Evolutionary conservation across 2,329 filamentous ascomycete genomes (phyloP).

Genomic region (Malbranchea cinnamomea): DNA sequence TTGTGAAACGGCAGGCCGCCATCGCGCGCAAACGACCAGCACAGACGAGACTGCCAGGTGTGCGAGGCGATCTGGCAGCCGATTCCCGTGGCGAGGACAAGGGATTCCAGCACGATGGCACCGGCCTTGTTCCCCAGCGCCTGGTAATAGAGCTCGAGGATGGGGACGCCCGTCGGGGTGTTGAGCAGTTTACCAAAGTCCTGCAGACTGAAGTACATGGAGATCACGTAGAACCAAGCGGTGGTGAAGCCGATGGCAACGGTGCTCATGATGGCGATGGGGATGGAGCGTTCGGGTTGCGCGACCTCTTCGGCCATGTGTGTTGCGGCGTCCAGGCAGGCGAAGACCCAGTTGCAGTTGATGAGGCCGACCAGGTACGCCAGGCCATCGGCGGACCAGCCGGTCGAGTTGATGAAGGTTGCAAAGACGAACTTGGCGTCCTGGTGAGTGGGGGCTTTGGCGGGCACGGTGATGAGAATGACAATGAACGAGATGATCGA

Average conservation of each 20-base stretch:
- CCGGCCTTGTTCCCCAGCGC: constrained; percentile 29
- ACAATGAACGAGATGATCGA: constrained; percentile 34
- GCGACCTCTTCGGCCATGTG: constrained; percentile 38
- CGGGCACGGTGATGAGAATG: constrained; percentile 35
- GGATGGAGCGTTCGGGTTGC: constrained; percentile 32
- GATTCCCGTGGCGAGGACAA: constrained; percentile 34
- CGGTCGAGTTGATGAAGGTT: constrained; percentile 38
- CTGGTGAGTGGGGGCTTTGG: constrained; percentile 29
- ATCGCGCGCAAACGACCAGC: constrained; percentile 40
- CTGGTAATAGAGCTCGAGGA: constrained; percentile 33
- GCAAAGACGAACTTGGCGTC: constrained; percentile 36
- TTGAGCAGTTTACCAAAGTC: constrained; percentile 27
- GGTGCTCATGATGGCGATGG: constrained; percentile 36
- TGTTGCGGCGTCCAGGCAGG: constrained; percentile 35
- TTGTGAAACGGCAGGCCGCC: constrained; percentile 31
- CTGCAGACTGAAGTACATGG: constrained; percentile 37
- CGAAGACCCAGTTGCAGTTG: constrained; percentile 37
- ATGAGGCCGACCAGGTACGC: constrained; percentile 39
- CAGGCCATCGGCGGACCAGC: constrained; percentile 32
- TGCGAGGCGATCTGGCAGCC: constrained; percentile 34
- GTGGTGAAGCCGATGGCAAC: constrained; percentile 36
- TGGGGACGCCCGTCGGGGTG: constrained; percentile 31
- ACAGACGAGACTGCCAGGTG: constrained; percentile 37
- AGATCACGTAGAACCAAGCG: constrained; percentile 32
- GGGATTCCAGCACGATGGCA: constrained; percentile 31